phyloP scores from a whole-genome alignment of 2,329 filamentous ascomycete species.

The Stachybotrys chartarum region DNA sequence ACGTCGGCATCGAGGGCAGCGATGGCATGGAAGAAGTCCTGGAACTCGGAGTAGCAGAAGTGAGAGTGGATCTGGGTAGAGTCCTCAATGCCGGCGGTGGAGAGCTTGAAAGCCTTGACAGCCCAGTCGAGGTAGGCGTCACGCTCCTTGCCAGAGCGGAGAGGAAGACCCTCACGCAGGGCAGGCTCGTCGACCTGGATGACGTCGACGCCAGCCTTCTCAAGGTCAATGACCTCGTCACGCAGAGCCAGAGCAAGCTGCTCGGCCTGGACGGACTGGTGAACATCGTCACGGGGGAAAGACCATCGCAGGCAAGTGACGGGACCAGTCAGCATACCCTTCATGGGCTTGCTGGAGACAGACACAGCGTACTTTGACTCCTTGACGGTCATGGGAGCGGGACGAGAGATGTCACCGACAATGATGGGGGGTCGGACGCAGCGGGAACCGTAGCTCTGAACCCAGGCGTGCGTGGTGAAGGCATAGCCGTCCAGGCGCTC shows the following conservation, averaged over 20 bases:
- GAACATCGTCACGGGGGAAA: conserved; percentile 98
- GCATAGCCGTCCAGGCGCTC: conserved; percentile 94
- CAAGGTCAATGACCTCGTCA: conserved; percentile 96
- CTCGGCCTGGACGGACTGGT: conserved; percentile 98
- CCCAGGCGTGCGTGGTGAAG: conserved; percentile 99
- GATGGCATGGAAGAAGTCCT: conserved; percentile 99
- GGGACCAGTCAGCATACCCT: conserved; percentile 99
- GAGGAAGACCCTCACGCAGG: conserved; percentile 97
- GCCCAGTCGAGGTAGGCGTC: conserved; percentile 97
- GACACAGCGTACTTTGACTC: conserved; percentile 98
- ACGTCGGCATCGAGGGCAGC: conserved; percentile 96
- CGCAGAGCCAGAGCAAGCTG: conserved; percentile 97
- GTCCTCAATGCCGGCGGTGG: conserved; percentile 87
- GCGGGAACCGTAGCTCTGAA: conserved; percentile 96
- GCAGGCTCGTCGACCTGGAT: conserved; percentile 99
- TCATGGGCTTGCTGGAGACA: conserved; percentile 98
- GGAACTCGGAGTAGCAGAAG: conserved; percentile 99
- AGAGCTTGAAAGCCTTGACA: conserved; percentile 95
- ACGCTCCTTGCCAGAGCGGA: conserved; percentile 88
- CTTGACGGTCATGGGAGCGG: conserved; percentile 98
- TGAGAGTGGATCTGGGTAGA: conserved; percentile 99
- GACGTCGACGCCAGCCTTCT: conserved; percentile 92
- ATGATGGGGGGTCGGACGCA: conserved; percentile 98
- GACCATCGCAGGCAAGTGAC: conserved; percentile 99
- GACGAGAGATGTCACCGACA: conserved; percentile 96